A percentile compares a stretch with the other conserved stretches of the same genome.
phyloP scores from a whole-genome alignment of 768 basidiomycete genomes.

The Mycena polygramma region DNA sequence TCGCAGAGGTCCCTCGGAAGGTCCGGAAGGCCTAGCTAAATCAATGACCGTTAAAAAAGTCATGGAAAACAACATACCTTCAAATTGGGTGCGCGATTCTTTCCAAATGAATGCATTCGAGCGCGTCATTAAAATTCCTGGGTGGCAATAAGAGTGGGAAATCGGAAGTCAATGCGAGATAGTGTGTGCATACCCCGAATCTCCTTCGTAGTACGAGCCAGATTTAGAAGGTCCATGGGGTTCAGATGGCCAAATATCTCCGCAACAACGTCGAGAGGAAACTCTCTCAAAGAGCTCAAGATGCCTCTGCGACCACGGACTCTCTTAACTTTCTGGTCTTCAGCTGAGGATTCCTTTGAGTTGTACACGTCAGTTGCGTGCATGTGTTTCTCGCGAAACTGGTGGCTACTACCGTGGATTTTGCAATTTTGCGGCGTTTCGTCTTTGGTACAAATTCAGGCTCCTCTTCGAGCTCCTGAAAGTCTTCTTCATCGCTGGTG shows the following conservation, averaged over 20 bases:
- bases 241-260: constrained; percentile 60
- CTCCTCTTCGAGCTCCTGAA: not conserved
- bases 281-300: constrained; percentile 30
- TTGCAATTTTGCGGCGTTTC: constrained; percentile 28
- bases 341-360: not conserved
- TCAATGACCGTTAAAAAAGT: not conserved
- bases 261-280: constrained; percentile 50
- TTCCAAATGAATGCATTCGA: constrained; percentile 55
- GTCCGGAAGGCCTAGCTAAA: constrained; percentile 49
- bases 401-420: not conserved
- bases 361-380: not conserved
- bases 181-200: constrained; percentile 45
- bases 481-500: constrained; percentile 14
- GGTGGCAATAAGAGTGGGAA: not conserved
- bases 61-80: constrained; percentile 8
- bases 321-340: constrained; percentile 23
- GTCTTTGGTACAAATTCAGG: constrained; percentile 13
- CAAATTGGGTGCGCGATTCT: constrained; percentile 47
- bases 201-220: constrained; percentile 57
- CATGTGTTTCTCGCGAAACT: not conserved
- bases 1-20: constrained; percentile 61
- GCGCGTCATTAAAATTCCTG: constrained; percentile 51
- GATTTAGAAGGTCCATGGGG: constrained; percentile 60
- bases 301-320: constrained; percentile 29
- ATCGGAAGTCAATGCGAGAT: not conserved